phyloP scores from a whole-genome alignment of 441 rosid genomes.

The Croton laevigatus region DNA sequence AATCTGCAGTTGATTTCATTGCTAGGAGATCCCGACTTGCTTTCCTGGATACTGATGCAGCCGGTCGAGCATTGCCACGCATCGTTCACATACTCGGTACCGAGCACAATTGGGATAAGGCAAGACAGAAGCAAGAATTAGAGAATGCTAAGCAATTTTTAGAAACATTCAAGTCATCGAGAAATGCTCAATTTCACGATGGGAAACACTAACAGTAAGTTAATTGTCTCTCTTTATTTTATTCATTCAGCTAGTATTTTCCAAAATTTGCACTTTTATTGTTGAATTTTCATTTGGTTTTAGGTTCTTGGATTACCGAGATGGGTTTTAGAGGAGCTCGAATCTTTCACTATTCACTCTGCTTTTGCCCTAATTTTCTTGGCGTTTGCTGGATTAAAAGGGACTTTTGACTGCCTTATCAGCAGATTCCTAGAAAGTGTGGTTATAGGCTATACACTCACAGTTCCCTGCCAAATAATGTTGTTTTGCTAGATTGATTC shows the following conservation, averaged over 20 bases:
- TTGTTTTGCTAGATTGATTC: background rate
- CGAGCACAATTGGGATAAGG: constrained; percentile 76
- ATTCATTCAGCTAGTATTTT: background rate
- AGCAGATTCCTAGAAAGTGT: constrained; percentile 6
- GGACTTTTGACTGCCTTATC: background rate
- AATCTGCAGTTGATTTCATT: constrained; percentile 82
- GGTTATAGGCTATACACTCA: background rate
- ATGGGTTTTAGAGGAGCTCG: constrained; percentile 19
- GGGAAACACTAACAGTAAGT: constrained; percentile 63
- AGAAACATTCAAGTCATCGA: constrained; percentile 88
- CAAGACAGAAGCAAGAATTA: constrained; percentile 65
- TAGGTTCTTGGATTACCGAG: constrained; percentile 21
- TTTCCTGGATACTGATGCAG: constrained; percentile 94
- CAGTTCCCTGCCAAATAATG: constrained; percentile 14
- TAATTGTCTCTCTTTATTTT: background rate
- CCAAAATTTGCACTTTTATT: background rate
- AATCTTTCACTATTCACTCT: background rate
- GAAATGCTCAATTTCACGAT: constrained; percentile 87
- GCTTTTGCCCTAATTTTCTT: background rate
- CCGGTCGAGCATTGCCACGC: constrained; percentile 73
- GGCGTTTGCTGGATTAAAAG: constrained; percentile 6
- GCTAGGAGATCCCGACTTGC: constrained; percentile 96
- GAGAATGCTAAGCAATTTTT: constrained; percentile 57
- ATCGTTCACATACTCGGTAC: constrained; percentile 64
- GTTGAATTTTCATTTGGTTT: constrained; percentile 11